Evolutionary conservation across 805 yeast genomes (phyloP), one percentile per base, ranked within the genome.

Genomic region (Maudiozyma barnettii): DNA sequence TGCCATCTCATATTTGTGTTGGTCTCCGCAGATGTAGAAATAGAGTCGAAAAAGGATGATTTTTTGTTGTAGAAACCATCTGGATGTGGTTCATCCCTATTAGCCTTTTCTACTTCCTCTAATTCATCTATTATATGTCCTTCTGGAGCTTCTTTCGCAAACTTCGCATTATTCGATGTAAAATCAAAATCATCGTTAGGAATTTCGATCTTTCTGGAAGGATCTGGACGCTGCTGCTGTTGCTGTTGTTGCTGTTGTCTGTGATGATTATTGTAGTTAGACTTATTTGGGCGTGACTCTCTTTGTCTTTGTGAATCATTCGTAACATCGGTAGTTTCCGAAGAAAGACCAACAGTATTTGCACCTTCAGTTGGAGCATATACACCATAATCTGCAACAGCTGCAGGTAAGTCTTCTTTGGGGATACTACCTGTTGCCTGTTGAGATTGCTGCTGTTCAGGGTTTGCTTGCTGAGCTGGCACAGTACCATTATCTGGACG

Each of bases 21-120:
- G 43, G 74, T 74, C 45, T 74, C 76, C 36, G 81, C 66, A 4
- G 88, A 81, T 10, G 88, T 77, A 10, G 95, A 84, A 48, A 91
- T 78, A 51, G 77, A 78, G 66, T 93, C 98, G 60, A 91, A 91
- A 65, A 93, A 91, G 1, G 97, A 89, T 13, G 88, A 78, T 58
- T 77, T 76, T 64, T 82, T 88, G 69, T 89, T 77, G 70, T 93
- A 93, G 26, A 73, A 77, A 19, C 65, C 59, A 14, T 58, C 64
- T 5, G 18, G 41, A n/a, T 39, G 29, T 2, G 53, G 48, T 12
- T 50, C 37, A 6, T 37, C 41, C 5, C 41, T 45, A 26, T 36
- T n/a, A n/a, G 36, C 41, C 16, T 12, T 16, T 10, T 29, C 40
- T 3, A 23, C 29, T n/a, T 22, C 20, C 13, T 40, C 48, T 13